phyloP scores from a whole-genome alignment of 345 rosid species.

The Lumnitzera littorea region DNA sequence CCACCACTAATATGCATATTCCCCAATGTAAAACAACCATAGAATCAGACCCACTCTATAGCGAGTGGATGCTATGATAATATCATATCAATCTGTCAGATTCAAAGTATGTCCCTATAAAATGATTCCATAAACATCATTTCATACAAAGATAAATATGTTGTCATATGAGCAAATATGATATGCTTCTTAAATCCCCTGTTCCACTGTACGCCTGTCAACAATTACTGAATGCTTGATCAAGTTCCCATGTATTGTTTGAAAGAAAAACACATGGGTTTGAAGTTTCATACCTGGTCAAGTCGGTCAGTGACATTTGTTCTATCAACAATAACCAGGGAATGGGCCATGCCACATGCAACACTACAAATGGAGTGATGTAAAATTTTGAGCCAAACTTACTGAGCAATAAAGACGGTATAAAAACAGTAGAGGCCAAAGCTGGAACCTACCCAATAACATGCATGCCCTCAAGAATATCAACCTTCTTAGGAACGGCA shows the following conservation, averaged over 20 bases:
- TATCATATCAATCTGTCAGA: background rate
- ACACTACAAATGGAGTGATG: constrained; percentile 39
- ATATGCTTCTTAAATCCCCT: background rate
- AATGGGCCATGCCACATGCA: constrained; percentile 83
- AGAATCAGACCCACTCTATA: no score
- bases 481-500: constrained; percentile 90
- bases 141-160: no score
- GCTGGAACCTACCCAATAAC: constrained; percentile 54
- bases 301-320: constrained; percentile 54
- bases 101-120: background rate
- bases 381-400: no score
- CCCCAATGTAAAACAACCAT: no score
- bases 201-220: background rate
- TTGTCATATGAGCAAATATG: background rate
- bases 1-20: background rate
- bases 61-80: background rate
- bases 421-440: background rate
- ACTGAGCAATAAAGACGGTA: background rate
- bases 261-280: background rate
- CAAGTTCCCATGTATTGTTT: background rate
- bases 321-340: constrained; percentile 85
- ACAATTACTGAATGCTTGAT: no score
- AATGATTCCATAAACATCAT: no score
- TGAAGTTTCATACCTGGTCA: constrained; percentile 54
- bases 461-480: constrained; percentile 84